Base-by-base conservation (phyloP, 129 eudicot species). In the Centella asiatica region DNA sequence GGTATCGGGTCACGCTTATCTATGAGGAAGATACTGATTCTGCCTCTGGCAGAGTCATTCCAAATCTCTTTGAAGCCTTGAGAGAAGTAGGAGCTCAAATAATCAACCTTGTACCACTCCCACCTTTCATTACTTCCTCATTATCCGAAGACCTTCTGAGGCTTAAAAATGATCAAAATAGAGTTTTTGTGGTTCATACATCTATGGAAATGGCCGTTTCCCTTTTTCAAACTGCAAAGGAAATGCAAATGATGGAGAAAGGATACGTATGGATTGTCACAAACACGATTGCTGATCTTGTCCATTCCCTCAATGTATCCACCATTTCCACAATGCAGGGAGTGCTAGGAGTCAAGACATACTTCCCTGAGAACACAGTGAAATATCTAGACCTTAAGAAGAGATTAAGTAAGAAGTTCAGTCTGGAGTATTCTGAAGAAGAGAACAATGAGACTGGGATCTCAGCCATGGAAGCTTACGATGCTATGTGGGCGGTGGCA, bases 231-330 rank as follows among this genome's bases (percentile, higher is more conserved):
- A 66, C 18, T 24, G 93, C 93, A 15, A 72, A 81, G 28, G 42
- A 34, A 31, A 64, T 66, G 47, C 74, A 65, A 44, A 78, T 85
- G 93, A 72, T 81, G 85, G 75, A 64, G 40, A 70, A 55, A 25
- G 87, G 72, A 14, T 78, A 75, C 58, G 78, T 76, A 6, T 78
- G 87, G 94, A 81, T 85, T 9, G 58, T 62, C 20, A 81, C 85
- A 6, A 70, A 52, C 42, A 19, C 73, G 37, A 48, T 76, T 10
- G 62, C 82, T 19, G 77, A 75, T 71, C 65, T 70, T 25, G 49
- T 85, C 10, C 75, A 72, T 57, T 68, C 78, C 15, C 1, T 75
- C 12, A 65, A 76, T 11, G 32, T 61, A 25, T 70, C 79, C 6
- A 64, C 66, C 5, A 69, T 78, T 55, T 54, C 65, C 13, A 61